Conservation (phyloP, 2,329 filamentous ascomycete genomes). For the Rhynchosporium graminicola region DNA sequence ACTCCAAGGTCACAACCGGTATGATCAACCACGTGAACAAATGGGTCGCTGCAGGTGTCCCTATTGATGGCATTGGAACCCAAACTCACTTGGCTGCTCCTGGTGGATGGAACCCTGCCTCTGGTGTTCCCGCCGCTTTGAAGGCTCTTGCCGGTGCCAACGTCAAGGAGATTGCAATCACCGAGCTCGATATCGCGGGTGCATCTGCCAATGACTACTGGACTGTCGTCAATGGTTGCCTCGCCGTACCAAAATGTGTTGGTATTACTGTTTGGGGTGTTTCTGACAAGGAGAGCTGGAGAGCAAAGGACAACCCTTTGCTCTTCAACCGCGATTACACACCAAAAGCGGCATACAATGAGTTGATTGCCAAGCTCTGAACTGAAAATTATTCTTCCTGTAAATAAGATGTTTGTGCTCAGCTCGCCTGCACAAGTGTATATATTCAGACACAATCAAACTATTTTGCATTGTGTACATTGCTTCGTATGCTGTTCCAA, state of each 20-base stretch:
- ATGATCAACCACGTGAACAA: slow-evolving; percentile 61
- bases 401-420: no score
- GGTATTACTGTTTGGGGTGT: slow-evolving; percentile 6
- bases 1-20: slow-evolving; percentile 54
- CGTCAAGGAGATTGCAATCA: slow-evolving; percentile 58
- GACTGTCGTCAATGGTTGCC: neutral
- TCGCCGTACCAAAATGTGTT: neutral
- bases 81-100: slow-evolving; percentile 25
- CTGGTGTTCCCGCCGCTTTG: slow-evolving; percentile 21
- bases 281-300: no score
- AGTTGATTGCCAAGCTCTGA: no score
- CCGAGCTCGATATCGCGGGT: slow-evolving; percentile 58
- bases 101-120: neutral
- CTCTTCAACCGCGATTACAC: no score
- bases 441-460: no score
- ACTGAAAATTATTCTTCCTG: no score
- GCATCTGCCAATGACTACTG: slow-evolving; percentile 12
- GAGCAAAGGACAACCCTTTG: no score
- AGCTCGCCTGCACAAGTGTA: no score
- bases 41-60: slow-evolving; percentile 61
- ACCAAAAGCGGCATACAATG: no score
- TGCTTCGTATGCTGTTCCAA: no score
- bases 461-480: no score
- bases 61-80: slow-evolving; percentile 63
- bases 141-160: slow-evolving; percentile 47